These are phyloP conservation scores for Ploettnerulaceae sp. DNA, from an alignment of 2,329 filamentous ascomycete species.

Conservation along the genomic window DNA sequence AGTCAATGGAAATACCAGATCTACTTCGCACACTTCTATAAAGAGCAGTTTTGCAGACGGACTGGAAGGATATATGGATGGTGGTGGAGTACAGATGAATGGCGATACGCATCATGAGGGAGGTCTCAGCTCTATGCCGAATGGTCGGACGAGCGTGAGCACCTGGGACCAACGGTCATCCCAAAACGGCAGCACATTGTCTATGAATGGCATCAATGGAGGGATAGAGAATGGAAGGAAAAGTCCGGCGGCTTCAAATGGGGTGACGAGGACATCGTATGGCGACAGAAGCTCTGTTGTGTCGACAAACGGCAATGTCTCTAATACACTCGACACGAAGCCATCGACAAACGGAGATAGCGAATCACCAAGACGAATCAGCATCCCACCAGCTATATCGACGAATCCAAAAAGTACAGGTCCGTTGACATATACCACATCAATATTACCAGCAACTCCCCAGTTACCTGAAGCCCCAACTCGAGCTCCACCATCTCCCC, in stretches of 20 bases:
- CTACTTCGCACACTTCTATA: constrained; percentile 27
- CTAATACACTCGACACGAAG: constrained; percentile 16
- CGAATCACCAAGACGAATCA: constrained; percentile 20
- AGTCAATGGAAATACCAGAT: constrained; percentile 32
- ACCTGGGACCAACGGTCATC: constrained; percentile 34
- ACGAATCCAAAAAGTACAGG: constrained; percentile 32
- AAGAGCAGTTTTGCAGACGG: constrained; percentile 35
- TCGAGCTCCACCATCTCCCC: constrained; percentile 35
- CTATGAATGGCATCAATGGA: constrained; percentile 30
- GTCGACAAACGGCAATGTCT: constrained; percentile 29
- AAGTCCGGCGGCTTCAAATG: constrained; percentile 29
- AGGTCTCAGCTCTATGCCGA: constrained; percentile 56
- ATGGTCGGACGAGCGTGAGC: constrained; percentile 47
- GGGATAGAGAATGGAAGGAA: constrained; percentile 30
- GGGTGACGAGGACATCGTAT: constrained; percentile 22
- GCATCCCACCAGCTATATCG: constrained; percentile 25
- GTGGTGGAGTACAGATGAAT: constrained; percentile 25
- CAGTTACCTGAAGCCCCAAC: constrained; percentile 22
- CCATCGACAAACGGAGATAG: constrained; percentile 25
- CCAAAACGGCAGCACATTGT: constrained; percentile 30
- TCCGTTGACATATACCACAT: constrained; percentile 31
- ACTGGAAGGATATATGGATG: constrained; percentile 32
- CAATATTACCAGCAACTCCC: constrained; percentile 30
- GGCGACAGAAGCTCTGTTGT: constrained; percentile 29
- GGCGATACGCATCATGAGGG: constrained; percentile 36